Percentiles rank a stretch among this genome's conserved stretches.
Evolutionary conservation across 495 filamentous ascomycete species (phyloP).

Genomic region (Neurospora sp.): DNA sequence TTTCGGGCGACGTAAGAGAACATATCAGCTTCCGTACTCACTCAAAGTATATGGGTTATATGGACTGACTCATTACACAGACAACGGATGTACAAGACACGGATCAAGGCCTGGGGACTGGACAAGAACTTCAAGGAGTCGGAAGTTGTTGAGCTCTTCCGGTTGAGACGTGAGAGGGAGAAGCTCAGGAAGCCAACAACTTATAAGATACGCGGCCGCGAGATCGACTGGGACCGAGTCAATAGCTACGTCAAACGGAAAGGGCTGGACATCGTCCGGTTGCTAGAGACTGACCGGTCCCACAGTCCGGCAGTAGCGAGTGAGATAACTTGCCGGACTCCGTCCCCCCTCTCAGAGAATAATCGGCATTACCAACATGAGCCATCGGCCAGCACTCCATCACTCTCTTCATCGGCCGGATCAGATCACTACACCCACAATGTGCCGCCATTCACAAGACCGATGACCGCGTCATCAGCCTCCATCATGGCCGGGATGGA

Average conservation of each 20-base stretch:
- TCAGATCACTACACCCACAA: background rate
- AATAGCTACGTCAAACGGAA: conserved; percentile 21
- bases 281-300: conserved; percentile 3
- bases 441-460: background rate
- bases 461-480: background rate
- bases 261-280: conserved; percentile 11
- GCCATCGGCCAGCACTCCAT: background rate
- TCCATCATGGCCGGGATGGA: background rate
- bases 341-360: conserved; percentile 3
- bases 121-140: conserved; percentile 28
- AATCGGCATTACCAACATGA: background rate
- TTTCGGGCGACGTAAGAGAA: conserved; percentile 25
- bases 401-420: background rate
- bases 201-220: conserved; percentile 19
- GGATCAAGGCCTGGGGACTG: conserved; percentile 25
- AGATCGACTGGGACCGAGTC: conserved; percentile 19
- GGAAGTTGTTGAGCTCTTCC: conserved; percentile 22
- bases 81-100: conserved; percentile 28
- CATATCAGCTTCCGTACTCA: background rate
- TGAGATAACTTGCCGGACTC: conserved; percentile 12
- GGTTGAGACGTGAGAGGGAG: conserved; percentile 18
- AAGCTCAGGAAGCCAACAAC: conserved; percentile 14
- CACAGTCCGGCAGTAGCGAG: background rate
- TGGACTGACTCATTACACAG: conserved; percentile 4
- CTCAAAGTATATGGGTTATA: conserved; percentile 8